Evolutionary conservation across 164 flowering plant species (phyloP).

Genomic region (Nymphaea thermarum): DNA sequence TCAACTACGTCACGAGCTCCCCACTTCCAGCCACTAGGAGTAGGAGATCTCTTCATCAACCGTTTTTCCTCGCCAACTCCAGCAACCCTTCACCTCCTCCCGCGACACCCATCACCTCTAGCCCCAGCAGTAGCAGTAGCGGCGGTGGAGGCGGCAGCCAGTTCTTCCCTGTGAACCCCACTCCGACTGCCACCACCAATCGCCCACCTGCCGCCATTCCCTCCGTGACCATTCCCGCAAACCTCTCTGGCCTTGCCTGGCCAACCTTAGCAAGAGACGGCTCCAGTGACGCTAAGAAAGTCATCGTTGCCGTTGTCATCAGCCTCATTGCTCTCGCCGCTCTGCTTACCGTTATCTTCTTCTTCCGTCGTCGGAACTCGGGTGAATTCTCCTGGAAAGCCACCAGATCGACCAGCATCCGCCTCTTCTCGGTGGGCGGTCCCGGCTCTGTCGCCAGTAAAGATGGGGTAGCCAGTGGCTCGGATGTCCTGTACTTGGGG

Average conservation of each 20-base stretch:
- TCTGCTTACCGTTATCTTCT: neutral
- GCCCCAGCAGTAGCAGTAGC: neutral
- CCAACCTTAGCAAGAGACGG: neutral
- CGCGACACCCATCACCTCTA: neutral
- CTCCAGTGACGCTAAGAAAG: neutral
- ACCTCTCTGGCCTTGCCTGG: neutral
- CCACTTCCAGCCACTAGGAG: too few species aligned
- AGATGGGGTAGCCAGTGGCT: conserved; percentile 22
- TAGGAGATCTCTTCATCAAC: neutral
- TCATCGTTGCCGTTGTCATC: neutral
- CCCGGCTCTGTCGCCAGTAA: conserved; percentile 11
- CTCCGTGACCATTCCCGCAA: conserved; percentile 1
- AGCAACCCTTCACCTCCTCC: neutral
- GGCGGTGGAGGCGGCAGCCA: neutral
- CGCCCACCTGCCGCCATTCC: neutral
- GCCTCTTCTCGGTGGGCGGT: conserved; percentile 12
- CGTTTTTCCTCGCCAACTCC: neutral
- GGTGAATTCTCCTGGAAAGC: neutral
- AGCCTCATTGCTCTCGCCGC: neutral
- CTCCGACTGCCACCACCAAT: neutral
- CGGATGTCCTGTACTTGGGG: conserved; percentile 70
- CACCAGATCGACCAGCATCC: conserved; percentile 23
- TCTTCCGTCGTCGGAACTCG: neutral
- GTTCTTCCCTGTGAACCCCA: neutral
- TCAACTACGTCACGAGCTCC: neutral